Evolutionary conservation across 306 rosid species (phyloP), one percentile per base, ranked within the genome.

Genomic region (Gillenia trifoliata): DNA sequence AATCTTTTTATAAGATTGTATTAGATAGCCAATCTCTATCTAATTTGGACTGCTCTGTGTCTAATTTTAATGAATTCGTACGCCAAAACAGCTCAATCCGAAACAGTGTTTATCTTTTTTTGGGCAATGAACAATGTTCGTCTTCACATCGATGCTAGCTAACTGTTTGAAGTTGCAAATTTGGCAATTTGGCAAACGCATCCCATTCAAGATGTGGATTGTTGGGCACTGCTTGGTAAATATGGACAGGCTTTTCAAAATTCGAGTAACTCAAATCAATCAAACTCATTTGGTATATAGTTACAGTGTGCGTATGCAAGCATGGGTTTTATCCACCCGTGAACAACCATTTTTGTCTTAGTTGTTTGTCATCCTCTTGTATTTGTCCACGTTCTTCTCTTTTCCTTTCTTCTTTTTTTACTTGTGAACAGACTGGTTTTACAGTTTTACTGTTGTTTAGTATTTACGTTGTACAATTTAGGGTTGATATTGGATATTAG

Each of bases 271-370:
- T 62, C 41, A 16, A 30, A 5, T 62, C 64, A 59, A 55, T 22
- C 61, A 23, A 23, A 10, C 61, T 55, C 26, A n/a, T 55, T 55
- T 55, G n/a, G n/a, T 22, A 16, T 4, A 22, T 55, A 1, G 52
- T 45, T 45, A 38, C 11, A 15, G 52, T 13, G 8, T 45, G 52
- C 52, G 52, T 15, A 2, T 4, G 52, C 8, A 15, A 15, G 52
- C 20, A 45, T 20, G 1, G 20, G 17, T 5, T 45, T 45, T 15
- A 59, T 68, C 13, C 12, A 63, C 76, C 71, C 81, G 72, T 70
- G 81, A 77, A 36, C 57, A 70, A 77, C 47, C n/a, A 26, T 67
- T 67, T 40, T 59, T 76, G 75, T 30, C 80, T 17, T 72, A 60
- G n/a, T 26, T 72, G 64, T 34, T 41, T 6, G 68, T 28, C 68